A percentile compares a stretch with the other conserved stretches of the same genome.
phyloP scores from a whole-genome alignment of 202 grass and related monocot species.

The Hordeum pubiflorum region DNA sequence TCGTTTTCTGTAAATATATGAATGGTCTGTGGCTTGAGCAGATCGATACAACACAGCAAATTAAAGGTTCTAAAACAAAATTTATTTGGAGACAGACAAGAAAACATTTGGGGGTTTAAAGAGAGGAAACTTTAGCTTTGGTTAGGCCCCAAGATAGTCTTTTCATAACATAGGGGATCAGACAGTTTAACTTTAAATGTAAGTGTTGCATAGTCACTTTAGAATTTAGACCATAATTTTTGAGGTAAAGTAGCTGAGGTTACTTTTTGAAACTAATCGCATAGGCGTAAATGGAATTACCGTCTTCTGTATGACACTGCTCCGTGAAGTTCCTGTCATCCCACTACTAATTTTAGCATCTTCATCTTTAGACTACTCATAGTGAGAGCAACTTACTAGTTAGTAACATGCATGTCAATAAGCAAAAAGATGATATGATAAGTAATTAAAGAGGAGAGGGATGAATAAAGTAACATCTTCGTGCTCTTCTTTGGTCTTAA shows the following conservation, averaged over 20 bases:
- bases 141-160: neutral
- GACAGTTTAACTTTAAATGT: neutral
- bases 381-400: no score
- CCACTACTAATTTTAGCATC: no score
- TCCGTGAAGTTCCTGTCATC: no score
- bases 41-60: neutral
- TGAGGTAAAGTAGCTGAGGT: neutral
- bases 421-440: no score
- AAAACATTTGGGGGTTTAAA: slow-evolving; percentile 4
- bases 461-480: no score
- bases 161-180: neutral
- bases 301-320: no score
- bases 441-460: no score
- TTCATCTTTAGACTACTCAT: no score
- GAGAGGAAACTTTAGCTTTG: slow-evolving; percentile 15
- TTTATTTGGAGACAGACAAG: neutral
- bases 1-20: neutral
- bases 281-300: neutral
- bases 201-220: neutral
- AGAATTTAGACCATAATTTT: neutral
- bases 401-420: no score
- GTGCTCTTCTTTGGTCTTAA: no score
- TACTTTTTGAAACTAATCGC: neutral
- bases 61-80: neutral
- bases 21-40: neutral